Percentiles rank a stretch among this genome's conserved stretches.
Evolutionary conservation across 2,329 filamentous ascomycete species (phyloP).

Genomic region (Penicillium crustosum): DNA sequence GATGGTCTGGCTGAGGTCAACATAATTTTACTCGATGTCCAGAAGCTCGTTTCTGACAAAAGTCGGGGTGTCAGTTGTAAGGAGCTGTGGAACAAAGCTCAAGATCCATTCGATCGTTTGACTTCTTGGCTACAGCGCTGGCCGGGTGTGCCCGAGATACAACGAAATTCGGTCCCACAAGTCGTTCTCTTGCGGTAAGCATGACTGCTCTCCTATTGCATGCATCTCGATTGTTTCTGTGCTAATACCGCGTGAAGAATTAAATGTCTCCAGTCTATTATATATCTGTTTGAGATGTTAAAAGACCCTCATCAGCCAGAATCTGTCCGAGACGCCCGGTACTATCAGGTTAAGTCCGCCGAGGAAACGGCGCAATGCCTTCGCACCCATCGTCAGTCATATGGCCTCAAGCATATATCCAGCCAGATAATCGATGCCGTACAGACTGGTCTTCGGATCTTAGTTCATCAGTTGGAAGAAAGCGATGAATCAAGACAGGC

Average conservation of each 20-base stretch:
- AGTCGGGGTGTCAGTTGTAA: constrained; percentile 6
- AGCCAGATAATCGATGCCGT: constrained; percentile 29
- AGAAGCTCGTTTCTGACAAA: constrained; percentile 28
- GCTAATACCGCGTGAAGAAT: constrained; percentile 26
- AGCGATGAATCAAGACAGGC: constrained; percentile 22
- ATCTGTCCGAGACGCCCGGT: constrained; percentile 12
- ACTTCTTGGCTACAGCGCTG: constrained; percentile 25
- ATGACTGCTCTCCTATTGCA: neutral
- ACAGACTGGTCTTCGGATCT: constrained; percentile 22
- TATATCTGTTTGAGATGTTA: constrained; percentile 28
- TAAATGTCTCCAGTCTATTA: constrained; percentile 28
- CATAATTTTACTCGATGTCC: constrained; percentile 24
- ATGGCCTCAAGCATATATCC: constrained; percentile 32
- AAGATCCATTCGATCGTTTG: constrained; percentile 23
- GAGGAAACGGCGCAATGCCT: constrained; percentile 31
- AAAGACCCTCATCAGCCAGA: constrained; percentile 20
- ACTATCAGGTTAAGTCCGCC: constrained; percentile 22
- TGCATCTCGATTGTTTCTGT: neutral
- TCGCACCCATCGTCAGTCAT: constrained; percentile 28
- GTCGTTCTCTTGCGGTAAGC: constrained; percentile 33
- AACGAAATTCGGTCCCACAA: constrained; percentile 27
- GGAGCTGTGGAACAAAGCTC: constrained; percentile 21
- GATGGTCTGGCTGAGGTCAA: constrained; percentile 23
- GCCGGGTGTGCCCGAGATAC: constrained; percentile 18
- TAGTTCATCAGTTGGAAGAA: constrained; percentile 24